A percentile compares a stretch with the other conserved stretches of the same genome.
Conservation (phyloP, 345 rosid genomes). For the sweet orange (Citrus sinensis) region DNA sequence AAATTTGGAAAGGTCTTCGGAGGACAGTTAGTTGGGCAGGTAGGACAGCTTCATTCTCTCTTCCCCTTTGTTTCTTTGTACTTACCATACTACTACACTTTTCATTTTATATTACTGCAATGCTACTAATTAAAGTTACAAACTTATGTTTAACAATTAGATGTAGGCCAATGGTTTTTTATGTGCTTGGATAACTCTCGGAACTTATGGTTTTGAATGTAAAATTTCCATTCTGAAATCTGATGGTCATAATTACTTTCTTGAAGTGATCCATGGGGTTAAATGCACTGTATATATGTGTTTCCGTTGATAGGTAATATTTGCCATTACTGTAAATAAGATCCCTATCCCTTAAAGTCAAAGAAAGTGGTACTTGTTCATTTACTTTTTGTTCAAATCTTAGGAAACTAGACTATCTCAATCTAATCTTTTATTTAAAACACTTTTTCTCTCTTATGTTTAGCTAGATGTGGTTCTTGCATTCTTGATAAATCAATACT, state of each 20-base stretch:
- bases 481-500: not conserved
- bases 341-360: not conserved
- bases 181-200: not conserved
- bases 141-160: not conserved
- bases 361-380: not conserved
- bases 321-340: not conserved
- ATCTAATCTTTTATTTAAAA: not conserved
- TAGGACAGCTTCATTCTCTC: conserved; percentile 13
- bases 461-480: not conserved
- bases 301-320: not conserved
- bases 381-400: not conserved
- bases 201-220: not conserved
- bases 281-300: not conserved
- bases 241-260: not conserved
- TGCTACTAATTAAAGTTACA: not conserved
- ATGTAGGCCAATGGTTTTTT: not conserved
- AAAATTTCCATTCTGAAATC: not conserved
- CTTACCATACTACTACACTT: not conserved
- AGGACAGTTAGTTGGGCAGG: conserved; percentile 96
- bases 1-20: conserved; percentile 92
- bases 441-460: not conserved
- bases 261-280: not conserved
- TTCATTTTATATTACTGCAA: not conserved
- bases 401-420: not conserved
- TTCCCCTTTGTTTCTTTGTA: not conserved